phyloP scores from a whole-genome alignment of 768 basidiomycete species.

The Candolleomyces eurysporus region DNA sequence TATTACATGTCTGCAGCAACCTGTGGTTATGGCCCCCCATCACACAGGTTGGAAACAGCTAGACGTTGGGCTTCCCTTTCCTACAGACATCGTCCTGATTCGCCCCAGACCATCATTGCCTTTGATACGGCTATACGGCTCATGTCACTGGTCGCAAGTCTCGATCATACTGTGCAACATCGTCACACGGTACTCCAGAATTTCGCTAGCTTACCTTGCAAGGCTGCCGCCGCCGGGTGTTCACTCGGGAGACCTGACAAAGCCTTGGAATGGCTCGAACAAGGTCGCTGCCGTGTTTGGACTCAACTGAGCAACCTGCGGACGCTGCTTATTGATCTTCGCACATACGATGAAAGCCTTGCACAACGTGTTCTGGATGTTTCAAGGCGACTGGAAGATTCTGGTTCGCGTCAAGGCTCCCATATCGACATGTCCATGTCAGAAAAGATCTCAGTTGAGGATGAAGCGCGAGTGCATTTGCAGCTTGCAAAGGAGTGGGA shows the following conservation, averaged over 20 bases:
- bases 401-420: neutral
- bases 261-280: slow-evolving; percentile 33
- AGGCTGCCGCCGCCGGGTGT: slow-evolving; percentile 25
- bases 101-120: neutral
- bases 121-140: neutral
- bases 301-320: slow-evolving; percentile 22
- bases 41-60: slow-evolving; percentile 3
- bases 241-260: slow-evolving; percentile 14
- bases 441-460: neutral
- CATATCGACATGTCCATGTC: neutral
- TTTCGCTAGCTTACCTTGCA: neutral
- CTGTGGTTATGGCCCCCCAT: slow-evolving; percentile 6
- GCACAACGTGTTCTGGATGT: slow-evolving; percentile 12
- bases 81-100: neutral
- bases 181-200: neutral
- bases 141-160: neutral
- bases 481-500: slow-evolving; percentile 1
- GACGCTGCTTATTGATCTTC: slow-evolving; percentile 18
- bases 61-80: slow-evolving; percentile 2
- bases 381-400: slow-evolving; percentile 12
- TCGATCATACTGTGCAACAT: slow-evolving; percentile 3
- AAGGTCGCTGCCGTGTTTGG: slow-evolving; percentile 28
- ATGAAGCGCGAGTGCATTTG: neutral
- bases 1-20: slow-evolving; percentile 2
- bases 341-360: slow-evolving; percentile 5